These are phyloP conservation scores for Iris pallida DNA, from an alignment of 116 monocot genomes.

Conservation along the genomic window DNA sequence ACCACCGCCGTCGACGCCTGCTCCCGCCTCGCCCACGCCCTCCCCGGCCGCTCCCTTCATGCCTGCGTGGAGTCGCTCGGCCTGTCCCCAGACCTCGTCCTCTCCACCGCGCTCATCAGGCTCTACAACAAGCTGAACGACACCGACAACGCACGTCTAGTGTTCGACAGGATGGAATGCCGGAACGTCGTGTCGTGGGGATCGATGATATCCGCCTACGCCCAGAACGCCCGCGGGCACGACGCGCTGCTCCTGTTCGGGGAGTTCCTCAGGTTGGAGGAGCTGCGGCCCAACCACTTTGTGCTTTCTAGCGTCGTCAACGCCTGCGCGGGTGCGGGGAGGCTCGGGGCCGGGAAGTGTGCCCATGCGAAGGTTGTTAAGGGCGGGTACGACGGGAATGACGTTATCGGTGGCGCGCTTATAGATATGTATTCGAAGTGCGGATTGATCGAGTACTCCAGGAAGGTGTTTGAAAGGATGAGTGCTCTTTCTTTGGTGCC, in stretches of 20 bases:
- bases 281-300: conserved; percentile 53
- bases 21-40: conserved; percentile 32
- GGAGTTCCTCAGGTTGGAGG: conserved; percentile 21
- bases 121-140: conserved; percentile 51
- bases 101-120: conserved; percentile 43
- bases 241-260: conserved; percentile 50
- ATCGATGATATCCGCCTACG: conserved; percentile 56
- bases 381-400: conserved; percentile 35
- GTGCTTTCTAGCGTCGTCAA: conserved; percentile 61
- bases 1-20: conserved; percentile 55
- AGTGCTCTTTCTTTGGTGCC: conserved; percentile 34
- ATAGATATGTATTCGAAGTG: conserved; percentile 92
- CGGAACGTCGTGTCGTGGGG: conserved; percentile 57
- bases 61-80: conserved; percentile 41
- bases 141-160: conserved; percentile 21
- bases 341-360: conserved; percentile 49
- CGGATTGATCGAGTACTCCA: conserved; percentile 51
- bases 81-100: conserved; percentile 39
- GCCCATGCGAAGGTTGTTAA: conserved; percentile 45
- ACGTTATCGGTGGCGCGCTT: conserved; percentile 54
- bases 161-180: conserved; percentile 46
- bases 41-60: conserved; percentile 40
- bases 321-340: conserved; percentile 57
- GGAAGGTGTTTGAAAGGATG: conserved; percentile 50
- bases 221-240: conserved; percentile 48